Percentiles rank a stretch among this genome's conserved stretches.
Evolutionary conservation across 345 rosid species (phyloP).

Genomic region (Schrenkiella parvula): DNA sequence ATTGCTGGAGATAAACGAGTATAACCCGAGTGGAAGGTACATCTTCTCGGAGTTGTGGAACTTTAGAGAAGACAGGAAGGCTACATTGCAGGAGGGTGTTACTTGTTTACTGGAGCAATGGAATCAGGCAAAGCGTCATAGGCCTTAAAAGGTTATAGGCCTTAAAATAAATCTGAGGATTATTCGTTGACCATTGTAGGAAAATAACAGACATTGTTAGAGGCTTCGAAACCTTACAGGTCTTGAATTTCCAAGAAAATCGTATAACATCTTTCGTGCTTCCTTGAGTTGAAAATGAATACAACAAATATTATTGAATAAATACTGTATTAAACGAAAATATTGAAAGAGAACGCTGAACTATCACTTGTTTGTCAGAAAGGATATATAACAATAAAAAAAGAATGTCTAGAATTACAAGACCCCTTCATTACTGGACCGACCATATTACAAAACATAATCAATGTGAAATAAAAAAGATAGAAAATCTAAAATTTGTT

Average conservation of each 20-base stretch:
- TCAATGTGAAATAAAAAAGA: constrained; percentile 1
- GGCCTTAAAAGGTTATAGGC: constrained; percentile 32
- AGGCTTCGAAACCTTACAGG: neutral
- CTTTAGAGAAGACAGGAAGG: constrained; percentile 57
- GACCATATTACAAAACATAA: constrained; percentile 7
- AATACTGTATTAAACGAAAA: no score
- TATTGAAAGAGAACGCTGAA: neutral
- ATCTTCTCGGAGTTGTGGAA: constrained; percentile 79
- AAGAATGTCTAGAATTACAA: constrained; percentile 20
- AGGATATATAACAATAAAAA: neutral
- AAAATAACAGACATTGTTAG: neutral
- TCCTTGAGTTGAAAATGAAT: no score
- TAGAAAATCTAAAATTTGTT: neutral
- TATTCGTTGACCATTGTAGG: constrained; percentile 9
- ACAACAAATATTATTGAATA: no score
- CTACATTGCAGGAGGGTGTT: constrained; percentile 64
- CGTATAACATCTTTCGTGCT: no score
- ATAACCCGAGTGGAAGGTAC: constrained; percentile 92
- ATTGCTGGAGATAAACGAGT: constrained; percentile 71
- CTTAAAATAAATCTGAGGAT: no score
- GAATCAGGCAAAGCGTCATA: constrained; percentile 40
- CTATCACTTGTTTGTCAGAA: neutral
- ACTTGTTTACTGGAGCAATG: constrained; percentile 47
- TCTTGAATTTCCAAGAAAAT: no score
- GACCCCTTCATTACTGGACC: neutral